Evolutionary conservation across 208 protist genomes (phyloP).

Genomic region (Phytomonas sp.): DNA sequence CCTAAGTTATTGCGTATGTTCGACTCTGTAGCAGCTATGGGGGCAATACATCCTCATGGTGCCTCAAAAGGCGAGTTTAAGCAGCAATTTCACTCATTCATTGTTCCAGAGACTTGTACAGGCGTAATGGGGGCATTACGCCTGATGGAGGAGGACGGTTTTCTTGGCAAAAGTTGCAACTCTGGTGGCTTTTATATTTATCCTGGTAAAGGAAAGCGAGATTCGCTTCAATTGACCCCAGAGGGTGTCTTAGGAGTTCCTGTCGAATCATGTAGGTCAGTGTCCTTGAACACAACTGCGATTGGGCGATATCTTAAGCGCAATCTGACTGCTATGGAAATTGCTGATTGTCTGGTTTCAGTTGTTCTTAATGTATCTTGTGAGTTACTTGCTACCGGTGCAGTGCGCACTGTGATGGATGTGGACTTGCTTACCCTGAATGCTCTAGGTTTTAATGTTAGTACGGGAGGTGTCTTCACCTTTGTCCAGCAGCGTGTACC

Average conservation of each 20-base stretch:
- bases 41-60: not conserved
- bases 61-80: not conserved
- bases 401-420: slow-evolving; percentile 32
- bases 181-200: slow-evolving; percentile 50
- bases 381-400: slow-evolving; percentile 35
- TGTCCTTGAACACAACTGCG: slow-evolving; percentile 14
- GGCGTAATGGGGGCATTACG: not conserved
- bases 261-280: not conserved
- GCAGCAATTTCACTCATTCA: not conserved
- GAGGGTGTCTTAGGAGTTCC: slow-evolving; percentile 1
- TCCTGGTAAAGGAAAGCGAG: not conserved
- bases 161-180: slow-evolving; percentile 18
- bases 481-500: slow-evolving; percentile 27
- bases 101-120: slow-evolving; percentile 12
- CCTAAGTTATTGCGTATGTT: slow-evolving; percentile 25
- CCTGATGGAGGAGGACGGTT: slow-evolving; percentile 34
- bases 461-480: slow-evolving; percentile 49
- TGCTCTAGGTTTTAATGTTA: slow-evolving; percentile 50
- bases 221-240: not conserved
- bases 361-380: slow-evolving; percentile 57
- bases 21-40: slow-evolving; percentile 12
- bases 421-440: slow-evolving; percentile 49
- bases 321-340: slow-evolving; percentile 20
- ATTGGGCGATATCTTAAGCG: slow-evolving; percentile 25
- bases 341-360: slow-evolving; percentile 47